Evolutionary conservation across 805 yeast species (phyloP), one percentile per base, ranked within the genome.

Genomic region (Candida tibetensis): DNA sequence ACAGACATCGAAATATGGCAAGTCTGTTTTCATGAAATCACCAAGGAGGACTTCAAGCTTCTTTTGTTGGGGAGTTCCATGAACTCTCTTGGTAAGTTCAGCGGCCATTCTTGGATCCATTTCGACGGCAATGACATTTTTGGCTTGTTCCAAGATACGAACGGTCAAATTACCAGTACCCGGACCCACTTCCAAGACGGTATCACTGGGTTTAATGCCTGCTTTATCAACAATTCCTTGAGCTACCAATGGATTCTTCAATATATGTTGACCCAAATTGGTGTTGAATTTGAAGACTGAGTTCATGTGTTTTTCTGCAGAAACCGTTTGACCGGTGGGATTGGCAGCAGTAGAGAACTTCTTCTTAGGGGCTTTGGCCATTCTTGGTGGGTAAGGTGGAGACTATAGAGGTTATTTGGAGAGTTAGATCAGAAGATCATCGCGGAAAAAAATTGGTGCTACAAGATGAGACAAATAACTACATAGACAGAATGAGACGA

Each of bases 91-190:
- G 8, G 97, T 88, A 53, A 93, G 72, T 64, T 93, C 99, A 0
- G 98, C 98, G 2, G 98, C 99, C 99, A 93, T 93, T 67, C 97
- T 74, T n/a, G 99, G 99, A 66, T 93, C 99, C 88, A 90, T 90
- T 68, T 93, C 99, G 37, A 86, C 93, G 0, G 98, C 99, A 33
- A 87, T 77, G n/a, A 91, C 97, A 52, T 87, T 89, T 40, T 86
- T 74, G 0, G 97, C 98, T 60, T 89, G 84, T 52, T 91, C 97
- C 39, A 93, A 64, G 26, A 93, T 93, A 45, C 95, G 74, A 26
- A 91, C 95, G 0, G 99, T 93, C 65, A 93, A 73, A 55, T 93
- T 93, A 69, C 99, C 99, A 0, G 99, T 93, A 79, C 99, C 99
- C 2, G 99, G 99, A 53, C 99, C 99, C 36, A 93, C 96, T 69